These are phyloP conservation scores for Schizothecium vesticola DNA, from an alignment of 495 filamentous ascomycete genomes.

Conservation along the genomic window DNA sequence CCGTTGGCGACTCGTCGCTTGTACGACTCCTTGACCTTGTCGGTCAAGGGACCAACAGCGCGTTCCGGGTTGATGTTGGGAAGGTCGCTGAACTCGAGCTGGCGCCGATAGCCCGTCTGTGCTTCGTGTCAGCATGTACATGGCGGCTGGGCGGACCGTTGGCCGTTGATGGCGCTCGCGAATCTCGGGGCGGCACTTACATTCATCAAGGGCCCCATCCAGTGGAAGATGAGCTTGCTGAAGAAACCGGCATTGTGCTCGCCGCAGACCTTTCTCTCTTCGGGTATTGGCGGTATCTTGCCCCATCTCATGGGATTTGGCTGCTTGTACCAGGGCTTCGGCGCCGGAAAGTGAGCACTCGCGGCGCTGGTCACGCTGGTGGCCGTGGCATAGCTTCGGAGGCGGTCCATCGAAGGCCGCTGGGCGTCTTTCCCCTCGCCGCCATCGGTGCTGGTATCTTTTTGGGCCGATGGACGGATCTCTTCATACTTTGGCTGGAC, in stretches of 20 bases:
- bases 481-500: slow-evolving; percentile 11
- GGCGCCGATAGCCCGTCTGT: slow-evolving; percentile 73
- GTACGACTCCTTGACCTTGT: slow-evolving; percentile 61
- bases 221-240: slow-evolving; percentile 57
- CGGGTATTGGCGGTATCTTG: slow-evolving; percentile 53
- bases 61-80: slow-evolving; percentile 81
- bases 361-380: slow-evolving; percentile 33
- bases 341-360: slow-evolving; percentile 27
- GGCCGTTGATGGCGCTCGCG: background rate
- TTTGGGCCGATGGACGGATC: background rate
- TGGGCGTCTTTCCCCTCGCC: slow-evolving; percentile 13
- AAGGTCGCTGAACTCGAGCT: slow-evolving; percentile 77
- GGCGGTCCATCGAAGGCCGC: slow-evolving; percentile 34
- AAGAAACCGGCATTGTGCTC: slow-evolving; percentile 58
- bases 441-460: slow-evolving; percentile 10
- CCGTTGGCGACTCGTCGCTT: slow-evolving; percentile 58
- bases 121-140: slow-evolving; percentile 8
- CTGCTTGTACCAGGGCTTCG: slow-evolving; percentile 55
- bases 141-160: no score
- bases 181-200: slow-evolving; percentile 35
- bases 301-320: slow-evolving; percentile 61
- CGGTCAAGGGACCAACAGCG: slow-evolving; percentile 59
- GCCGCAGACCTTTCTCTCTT: slow-evolving; percentile 46
- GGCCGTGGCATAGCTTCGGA: slow-evolving; percentile 42
- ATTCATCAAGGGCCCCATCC: slow-evolving; percentile 64